phyloP scores from a whole-genome alignment of 2,329 filamentous ascomycete genomes.

The Colletotrichum sp. region DNA sequence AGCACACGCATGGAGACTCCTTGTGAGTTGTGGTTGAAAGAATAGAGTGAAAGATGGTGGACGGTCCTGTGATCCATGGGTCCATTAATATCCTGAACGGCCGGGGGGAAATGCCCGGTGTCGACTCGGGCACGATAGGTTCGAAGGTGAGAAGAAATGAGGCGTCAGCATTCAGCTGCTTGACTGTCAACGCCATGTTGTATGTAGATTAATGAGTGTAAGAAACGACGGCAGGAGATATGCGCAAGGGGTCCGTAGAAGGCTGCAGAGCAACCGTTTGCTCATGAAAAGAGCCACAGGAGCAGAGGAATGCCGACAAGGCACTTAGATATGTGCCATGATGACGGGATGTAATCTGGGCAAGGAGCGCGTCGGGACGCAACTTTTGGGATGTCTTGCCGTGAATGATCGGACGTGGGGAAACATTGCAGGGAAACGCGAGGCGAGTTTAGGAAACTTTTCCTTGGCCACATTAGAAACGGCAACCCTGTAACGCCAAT shows the following conservation, averaged over 20 bases:
- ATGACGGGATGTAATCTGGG: neutral
- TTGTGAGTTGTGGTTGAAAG: conserved; percentile 66
- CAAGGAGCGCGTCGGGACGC: neutral
- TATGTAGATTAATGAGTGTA: neutral
- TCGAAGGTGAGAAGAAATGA: conserved; percentile 70
- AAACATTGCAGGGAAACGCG: conserved; percentile 6
- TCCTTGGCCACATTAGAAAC: conserved; percentile 1
- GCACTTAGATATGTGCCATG: conserved; percentile 6
- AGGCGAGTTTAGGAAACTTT: conserved; percentile 16
- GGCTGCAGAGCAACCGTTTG: neutral
- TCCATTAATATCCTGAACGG: conserved; percentile 74
- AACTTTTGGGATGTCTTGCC: neutral
- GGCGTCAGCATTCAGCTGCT: conserved; percentile 68
- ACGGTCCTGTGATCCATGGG: conserved; percentile 70
- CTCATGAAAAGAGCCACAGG: neutral
- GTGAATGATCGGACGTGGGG: conserved; percentile 2
- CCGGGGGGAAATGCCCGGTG: conserved; percentile 41
- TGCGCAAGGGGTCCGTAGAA: neutral
- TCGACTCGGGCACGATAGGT: conserved; percentile 49
- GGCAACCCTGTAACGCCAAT: conserved; percentile 11
- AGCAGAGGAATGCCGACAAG: neutral
- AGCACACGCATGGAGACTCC: conserved; percentile 59
- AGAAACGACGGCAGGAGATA: neutral
- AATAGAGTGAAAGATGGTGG: conserved; percentile 63
- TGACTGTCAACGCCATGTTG: conserved; percentile 66